Conservation (phyloP, 805 yeast species). For the Cyberlindnera xishuangbannaensis region DNA sequence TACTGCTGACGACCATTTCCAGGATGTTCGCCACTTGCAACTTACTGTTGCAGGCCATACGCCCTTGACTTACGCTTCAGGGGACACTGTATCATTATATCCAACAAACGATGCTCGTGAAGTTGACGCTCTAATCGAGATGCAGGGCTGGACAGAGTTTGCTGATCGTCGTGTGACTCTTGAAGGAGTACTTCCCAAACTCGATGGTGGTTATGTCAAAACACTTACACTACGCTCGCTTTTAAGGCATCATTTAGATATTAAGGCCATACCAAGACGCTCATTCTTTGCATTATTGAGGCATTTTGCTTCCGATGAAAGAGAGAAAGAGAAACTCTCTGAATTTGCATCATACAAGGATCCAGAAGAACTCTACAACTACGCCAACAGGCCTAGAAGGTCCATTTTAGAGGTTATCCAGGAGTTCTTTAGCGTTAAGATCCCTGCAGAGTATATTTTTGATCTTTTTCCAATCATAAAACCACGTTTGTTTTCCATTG, state of each 20-base stretch:
- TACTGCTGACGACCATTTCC: conserved; percentile 73
- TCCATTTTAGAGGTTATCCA: conserved; percentile 76
- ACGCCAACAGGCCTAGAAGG: conserved; percentile 90
- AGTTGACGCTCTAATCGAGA: conserved; percentile 58
- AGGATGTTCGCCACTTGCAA: conserved; percentile 70
- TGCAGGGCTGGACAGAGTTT: conserved; percentile 67
- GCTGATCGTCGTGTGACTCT: conserved; percentile 56
- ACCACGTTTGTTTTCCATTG: conserved; percentile 82
- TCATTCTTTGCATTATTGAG: conserved; percentile 70
- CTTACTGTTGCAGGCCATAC: conserved; percentile 4
- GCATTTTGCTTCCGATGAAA: conserved; percentile 69
- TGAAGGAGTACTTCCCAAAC: conserved; percentile 14
- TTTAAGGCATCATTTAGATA: conserved; percentile 74
- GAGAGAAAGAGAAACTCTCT: conserved; percentile 68
- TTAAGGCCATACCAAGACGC: conserved; percentile 76
- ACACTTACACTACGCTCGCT: conserved; percentile 66
- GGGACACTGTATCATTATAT: conserved; percentile 74
- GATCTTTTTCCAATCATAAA: conserved; percentile 75
- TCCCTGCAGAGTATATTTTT: conserved; percentile 70
- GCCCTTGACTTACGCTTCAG: conserved; percentile 49
- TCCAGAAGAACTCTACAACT: conserved; percentile 77
- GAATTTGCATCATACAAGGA: conserved; percentile 73
- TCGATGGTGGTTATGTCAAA: conserved; percentile 58
- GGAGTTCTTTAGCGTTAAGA: conserved; percentile 70
- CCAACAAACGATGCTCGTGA: conserved; percentile 63